Evolutionary conservation across 2,329 filamentous ascomycete genomes (phyloP), one percentile per base, ranked within the genome.

Genomic region (Pyrenochaeta sp.): DNA sequence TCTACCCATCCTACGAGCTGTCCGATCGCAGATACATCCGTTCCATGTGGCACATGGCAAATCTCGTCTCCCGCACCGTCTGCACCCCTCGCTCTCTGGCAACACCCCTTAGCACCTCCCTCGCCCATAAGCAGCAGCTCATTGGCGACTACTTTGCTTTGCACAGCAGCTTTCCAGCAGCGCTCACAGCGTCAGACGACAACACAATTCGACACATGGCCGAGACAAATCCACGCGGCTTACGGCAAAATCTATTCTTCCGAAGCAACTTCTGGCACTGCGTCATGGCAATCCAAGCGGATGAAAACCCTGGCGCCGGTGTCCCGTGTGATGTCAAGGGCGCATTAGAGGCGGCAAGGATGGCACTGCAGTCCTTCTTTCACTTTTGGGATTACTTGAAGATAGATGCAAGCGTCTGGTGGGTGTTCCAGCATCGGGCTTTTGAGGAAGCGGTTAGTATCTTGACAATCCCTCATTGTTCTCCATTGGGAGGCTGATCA

Each of bases 181-280:
- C 86, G 1, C 89, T 93, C 56, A 88, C 89, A 2, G 87, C 83
- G 2, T 89, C 88, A 78, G 85, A 90, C 64, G 78, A 83, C 4
- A 82, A 83, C 2, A 83, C 83, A 18, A 82, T 92, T 33, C 78
- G 82, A 7, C 77, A 80, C 14, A 78, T 89, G 44, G 83, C 85
- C 1, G 77, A 63, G n/a, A 82, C 76, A 2, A 87, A 89, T 66
- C 87, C 87, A 56, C 83, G 90, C 6, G 82, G 87, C 1, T 85
- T 91, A 14, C 81, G 89, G 0, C 90, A 94, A 74, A 91, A 89
- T 15, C 77, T 94, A 4, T 93, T 92, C 68, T 78, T 93, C 27
- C 89, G 87, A n/a, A 90, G 86, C 72, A 93, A 92, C 68, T 93
- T 91, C 76, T 91, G 88, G 74, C 90, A 94, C 71, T 92, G 90